phyloP scores from a whole-genome alignment of 2,329 filamentous ascomycete species.

The Ceratocystiopsis sp. region DNA sequence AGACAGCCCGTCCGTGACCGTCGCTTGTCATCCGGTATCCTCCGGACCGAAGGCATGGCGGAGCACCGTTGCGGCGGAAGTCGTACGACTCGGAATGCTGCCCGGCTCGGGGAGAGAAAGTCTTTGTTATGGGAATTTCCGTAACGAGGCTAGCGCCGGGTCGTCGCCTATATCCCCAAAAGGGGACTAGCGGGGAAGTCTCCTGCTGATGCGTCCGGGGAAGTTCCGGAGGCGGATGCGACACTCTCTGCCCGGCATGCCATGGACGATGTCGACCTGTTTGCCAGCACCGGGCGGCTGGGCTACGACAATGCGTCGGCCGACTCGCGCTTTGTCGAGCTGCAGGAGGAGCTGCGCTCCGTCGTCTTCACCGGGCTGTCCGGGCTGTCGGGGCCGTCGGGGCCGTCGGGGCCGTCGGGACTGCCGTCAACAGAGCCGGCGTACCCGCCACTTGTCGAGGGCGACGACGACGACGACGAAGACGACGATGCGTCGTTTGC shows the following conservation, averaged over 20 bases:
- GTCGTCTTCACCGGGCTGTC: slow-evolving; percentile 22
- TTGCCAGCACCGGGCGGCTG: background rate
- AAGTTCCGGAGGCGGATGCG: too few relatives aligned
- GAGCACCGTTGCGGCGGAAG: background rate
- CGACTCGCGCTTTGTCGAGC: slow-evolving; percentile 26
- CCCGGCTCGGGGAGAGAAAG: background rate
- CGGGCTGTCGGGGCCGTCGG: background rate
- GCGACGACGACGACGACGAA: slow-evolving; percentile 1
- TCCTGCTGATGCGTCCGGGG: background rate
- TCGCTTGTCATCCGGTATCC: background rate
- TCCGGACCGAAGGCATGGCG: background rate
- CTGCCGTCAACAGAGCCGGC: too few relatives aligned
- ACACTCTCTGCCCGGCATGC: background rate
- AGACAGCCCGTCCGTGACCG: background rate
- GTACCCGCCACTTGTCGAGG: too few relatives aligned
- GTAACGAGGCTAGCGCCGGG: background rate
- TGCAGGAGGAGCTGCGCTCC: slow-evolving; percentile 27
- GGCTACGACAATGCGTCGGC: background rate
- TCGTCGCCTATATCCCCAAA: background rate
- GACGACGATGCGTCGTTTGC: slow-evolving; percentile 6
- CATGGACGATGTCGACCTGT: background rate
- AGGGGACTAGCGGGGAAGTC: background rate
- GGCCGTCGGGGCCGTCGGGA: background rate
- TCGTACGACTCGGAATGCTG: too few relatives aligned
- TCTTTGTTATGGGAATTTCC: background rate